These are phyloP conservation scores for Colletotrichum aenigma DNA, from an alignment of 2,329 filamentous ascomycete genomes.

Conservation along the genomic window DNA sequence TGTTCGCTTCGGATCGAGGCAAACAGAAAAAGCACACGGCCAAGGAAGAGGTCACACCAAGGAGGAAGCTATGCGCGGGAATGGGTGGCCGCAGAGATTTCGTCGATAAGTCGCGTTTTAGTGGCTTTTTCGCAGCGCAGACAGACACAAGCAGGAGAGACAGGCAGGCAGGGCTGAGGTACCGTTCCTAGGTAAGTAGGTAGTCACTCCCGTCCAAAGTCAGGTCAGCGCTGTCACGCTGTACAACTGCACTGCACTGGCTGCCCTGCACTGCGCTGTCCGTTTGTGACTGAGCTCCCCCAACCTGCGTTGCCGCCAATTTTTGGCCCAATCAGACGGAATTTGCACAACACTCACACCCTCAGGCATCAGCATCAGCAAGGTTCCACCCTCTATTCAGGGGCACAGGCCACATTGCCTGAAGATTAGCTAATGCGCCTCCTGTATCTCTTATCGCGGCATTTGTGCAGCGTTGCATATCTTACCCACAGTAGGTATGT, in stretches of 20 bases:
- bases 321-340: neutral
- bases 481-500: neutral
- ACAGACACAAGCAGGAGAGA: neutral
- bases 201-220: neutral
- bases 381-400: neutral
- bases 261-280: neutral
- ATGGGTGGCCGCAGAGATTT: constrained; percentile 1
- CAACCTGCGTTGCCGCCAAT: constrained; percentile 8
- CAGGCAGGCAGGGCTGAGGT: neutral
- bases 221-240: neutral
- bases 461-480: neutral
- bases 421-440: neutral
- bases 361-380: constrained; percentile 10
- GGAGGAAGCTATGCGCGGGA: neutral
- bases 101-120: neutral
- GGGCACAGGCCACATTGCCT: constrained; percentile 10
- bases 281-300: neutral
- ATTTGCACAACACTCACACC: neutral
- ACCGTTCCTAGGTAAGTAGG: neutral
- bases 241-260: neutral
- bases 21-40: neutral
- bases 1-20: neutral
- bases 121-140: neutral
- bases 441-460: neutral
- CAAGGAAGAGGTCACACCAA: neutral